Evolutionary conservation across 306 rosid species (phyloP), one percentile per base, ranked within the genome.

Genomic region (Fragaria nilgerrensis): DNA sequence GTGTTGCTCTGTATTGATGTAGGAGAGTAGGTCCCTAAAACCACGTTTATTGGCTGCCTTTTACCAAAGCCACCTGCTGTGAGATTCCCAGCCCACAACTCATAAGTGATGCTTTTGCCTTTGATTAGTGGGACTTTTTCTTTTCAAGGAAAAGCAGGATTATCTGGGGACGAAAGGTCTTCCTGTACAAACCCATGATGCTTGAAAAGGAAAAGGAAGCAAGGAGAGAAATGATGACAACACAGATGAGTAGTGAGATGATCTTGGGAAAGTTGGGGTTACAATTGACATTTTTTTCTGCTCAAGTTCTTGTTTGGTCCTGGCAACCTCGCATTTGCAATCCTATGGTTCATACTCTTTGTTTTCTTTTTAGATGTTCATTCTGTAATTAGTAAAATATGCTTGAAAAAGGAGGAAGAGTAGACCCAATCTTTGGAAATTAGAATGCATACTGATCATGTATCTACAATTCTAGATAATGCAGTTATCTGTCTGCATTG

Each of bases 51-150:
- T 68, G 77, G 63, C 55, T 50, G 71, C 44, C 53, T 76, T 81
- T 58, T 49, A 53, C 65, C 62, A 49, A 75, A 52, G 82, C 36
- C 25, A 32, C 63, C 63, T 47, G 59, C 75, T 45, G 34, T 58
- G 49, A 53, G 83, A 79, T 66, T 79, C 78, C 78, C 73, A 65
- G 16, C 72, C 84, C 43, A 74, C 77, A 71, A 75, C 76, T 81
- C 70, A 36, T 64, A 44, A 74, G 76, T 59, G 83, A 47, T 71
- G 72, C 84, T 77, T 84, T 81, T 84, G 82, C 87, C 84, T 85
- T 82, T 44, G 76, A 77, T 81, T 14, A 73, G 81, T 81, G 85
- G 79, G 59, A 74, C 70, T 45, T 23, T 25, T 81, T 84, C 70
- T 79, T 85, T 73, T 79, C 81, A 74, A 71, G 73, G 43, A 71